These are phyloP conservation scores for Primulina eburnea DNA, from an alignment of 257 asterid species.

Conservation along the genomic window DNA sequence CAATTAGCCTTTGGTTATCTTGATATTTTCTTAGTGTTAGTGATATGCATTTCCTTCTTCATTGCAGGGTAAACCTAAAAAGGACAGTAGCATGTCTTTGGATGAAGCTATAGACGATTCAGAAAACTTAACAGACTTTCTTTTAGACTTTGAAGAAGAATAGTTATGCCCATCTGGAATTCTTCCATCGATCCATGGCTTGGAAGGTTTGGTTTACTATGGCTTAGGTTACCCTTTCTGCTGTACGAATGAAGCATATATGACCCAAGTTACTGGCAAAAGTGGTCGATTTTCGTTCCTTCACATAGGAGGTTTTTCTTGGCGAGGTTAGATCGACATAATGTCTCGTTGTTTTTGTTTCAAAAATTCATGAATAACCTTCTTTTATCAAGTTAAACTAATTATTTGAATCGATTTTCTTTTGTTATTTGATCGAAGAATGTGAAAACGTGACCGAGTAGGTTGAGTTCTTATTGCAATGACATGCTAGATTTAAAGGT, in stretches of 20 bases:
- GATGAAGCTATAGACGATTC: constrained; percentile 90
- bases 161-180: neutral
- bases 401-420: too few relatives aligned
- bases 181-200: neutral
- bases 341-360: too few relatives aligned
- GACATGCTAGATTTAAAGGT: too few relatives aligned
- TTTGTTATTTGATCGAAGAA: too few relatives aligned
- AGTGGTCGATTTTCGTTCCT: too few relatives aligned
- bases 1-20: neutral
- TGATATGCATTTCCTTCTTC: constrained; percentile 9
- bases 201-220: neutral
- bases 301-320: too few relatives aligned
- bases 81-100: constrained; percentile 50
- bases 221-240: neutral
- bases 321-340: too few relatives aligned
- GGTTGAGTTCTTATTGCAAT: too few relatives aligned
- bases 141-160: constrained; percentile 42
- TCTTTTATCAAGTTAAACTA: too few relatives aligned
- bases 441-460: too few relatives aligned
- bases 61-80: constrained; percentile 57
- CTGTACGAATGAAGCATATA: neutral
- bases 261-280: neutral
- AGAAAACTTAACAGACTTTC: constrained; percentile 88
- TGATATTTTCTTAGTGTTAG: neutral
- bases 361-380: too few relatives aligned